A percentile compares a stretch with the other conserved stretches of the same genome.
phyloP scores from a whole-genome alignment of 2,329 filamentous ascomycete genomes.

The Sarocladium kiliense region DNA sequence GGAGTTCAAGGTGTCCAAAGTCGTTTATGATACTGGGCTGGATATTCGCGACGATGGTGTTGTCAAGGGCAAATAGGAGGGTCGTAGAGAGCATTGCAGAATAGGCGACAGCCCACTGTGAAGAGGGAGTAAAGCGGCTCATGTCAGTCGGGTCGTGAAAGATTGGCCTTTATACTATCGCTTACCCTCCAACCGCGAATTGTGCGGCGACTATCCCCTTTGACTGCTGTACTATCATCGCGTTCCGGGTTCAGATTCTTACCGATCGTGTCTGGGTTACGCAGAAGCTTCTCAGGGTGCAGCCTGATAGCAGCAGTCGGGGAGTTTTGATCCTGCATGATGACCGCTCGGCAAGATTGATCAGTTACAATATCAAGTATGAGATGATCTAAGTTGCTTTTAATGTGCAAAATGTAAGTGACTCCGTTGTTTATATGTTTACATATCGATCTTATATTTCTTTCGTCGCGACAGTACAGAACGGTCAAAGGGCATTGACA shows the following conservation, averaged over 20 bases:
- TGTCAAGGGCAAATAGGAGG: slow-evolving; percentile 40
- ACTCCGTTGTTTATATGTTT: no score
- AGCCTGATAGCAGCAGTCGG: background rate
- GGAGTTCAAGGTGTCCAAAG: slow-evolving; percentile 28
- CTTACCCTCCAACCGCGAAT: background rate
- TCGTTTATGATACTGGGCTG: slow-evolving; percentile 31
- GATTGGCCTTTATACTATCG: background rate
- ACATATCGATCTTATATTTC: no score
- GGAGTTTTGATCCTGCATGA: no score
- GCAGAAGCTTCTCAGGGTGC: background rate
- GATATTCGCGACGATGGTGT: slow-evolving; percentile 43
- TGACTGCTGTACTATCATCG: background rate
- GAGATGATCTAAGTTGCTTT: no score
- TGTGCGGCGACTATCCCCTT: background rate
- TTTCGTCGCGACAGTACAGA: no score
- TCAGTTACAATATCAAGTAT: no score
- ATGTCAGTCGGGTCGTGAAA: background rate
- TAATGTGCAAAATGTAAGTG: no score
- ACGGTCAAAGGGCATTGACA: background rate
- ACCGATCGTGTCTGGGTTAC: no score
- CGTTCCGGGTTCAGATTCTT: no score
- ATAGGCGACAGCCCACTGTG: slow-evolving; percentile 13
- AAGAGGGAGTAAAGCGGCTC: no score
- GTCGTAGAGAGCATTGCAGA: slow-evolving; percentile 11
- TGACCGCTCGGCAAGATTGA: no score